Base-by-base conservation (phyloP, 768 basidiomycete genomes). In the Termitomyces sp. region DNA sequence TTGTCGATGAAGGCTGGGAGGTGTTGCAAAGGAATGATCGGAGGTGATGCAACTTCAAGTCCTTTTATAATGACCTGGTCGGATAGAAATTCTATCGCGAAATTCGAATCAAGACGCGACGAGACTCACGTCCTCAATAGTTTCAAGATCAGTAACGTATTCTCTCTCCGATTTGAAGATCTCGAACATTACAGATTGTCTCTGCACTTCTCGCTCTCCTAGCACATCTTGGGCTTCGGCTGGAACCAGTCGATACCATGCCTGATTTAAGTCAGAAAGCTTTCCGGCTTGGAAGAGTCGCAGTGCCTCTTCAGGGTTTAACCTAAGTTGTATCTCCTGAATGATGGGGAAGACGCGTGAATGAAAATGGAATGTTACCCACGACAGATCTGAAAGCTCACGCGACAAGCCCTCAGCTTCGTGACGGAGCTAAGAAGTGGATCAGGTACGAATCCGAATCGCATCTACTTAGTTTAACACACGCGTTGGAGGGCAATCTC, bases 111-210 rank as follows among this genome's bases (percentile, higher is more conserved):
- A 49, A 30, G 50, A 23, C 33, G 12, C 49, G 30, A 40, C 50
- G 41, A 50, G 47, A 63, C 71, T 57, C 61, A 91, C 92, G 69
- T 91, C 80, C 74, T 84, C 73, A 63, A 90, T 74, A 59, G 86
- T 70, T 67, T 86, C 79, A 51, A 99, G 72, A 72, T 98, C 96
- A 33, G 81, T 71, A 12, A 94, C 88, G 69, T 97, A 98, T 60
- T 93, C 88, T 62, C 86, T 81, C 74, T 99, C 97, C 0, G 89
- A 86, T 70, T 92, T 88, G 72, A 98, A 87, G 26, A 96, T 74
- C 69, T 98, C 95, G 64, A 95, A 95, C 6, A 99, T 80, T 41
- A 86, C 84, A 28, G 86, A 90, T 70, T 98, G 95, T 48, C 95
- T 81, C 59, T 89, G 84, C 23, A 95, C 86, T 69, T 97, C 94